Evolutionary conservation across 2,329 filamentous ascomycete genomes (phyloP).

Genomic region (Ophiosphaerella narmari): DNA sequence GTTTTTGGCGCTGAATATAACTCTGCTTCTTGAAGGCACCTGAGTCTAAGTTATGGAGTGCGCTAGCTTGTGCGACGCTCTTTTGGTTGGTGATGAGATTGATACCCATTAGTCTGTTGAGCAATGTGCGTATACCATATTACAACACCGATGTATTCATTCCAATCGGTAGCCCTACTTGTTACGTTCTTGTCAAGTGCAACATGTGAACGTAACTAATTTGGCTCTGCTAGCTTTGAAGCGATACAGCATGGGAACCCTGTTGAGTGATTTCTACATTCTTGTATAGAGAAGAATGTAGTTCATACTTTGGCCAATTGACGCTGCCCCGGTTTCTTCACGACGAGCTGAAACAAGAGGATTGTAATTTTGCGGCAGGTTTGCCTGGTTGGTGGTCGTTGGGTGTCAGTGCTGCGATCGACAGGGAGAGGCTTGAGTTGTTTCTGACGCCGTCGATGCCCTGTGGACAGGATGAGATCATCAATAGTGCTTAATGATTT

Average conservation of each 20-base stretch:
- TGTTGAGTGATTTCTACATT: too few species aligned
- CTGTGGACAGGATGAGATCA: too few species aligned
- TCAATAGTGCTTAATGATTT: too few species aligned
- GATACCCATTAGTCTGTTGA: neutral
- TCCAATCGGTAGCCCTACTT: too few species aligned
- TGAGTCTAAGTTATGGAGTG: too few species aligned
- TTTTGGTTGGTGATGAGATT: neutral
- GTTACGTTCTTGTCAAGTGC: too few species aligned
- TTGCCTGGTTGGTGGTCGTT: conserved; percentile 7
- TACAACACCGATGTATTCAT: neutral
- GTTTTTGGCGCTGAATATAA: conserved; percentile 35
- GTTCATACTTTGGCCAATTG: too few species aligned
- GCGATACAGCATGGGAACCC: conserved; percentile 6
- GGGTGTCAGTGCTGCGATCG: conserved; percentile 1
- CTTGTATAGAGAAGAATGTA: too few species aligned
- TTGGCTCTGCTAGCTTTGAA: conserved; percentile 14
- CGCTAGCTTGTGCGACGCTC: neutral
- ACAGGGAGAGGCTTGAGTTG: too few species aligned
- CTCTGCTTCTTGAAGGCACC: conserved; percentile 16
- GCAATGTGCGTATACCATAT: conserved; percentile 7
- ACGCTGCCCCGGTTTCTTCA: neutral
- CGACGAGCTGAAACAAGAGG: too few species aligned
- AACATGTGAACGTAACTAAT: too few species aligned
- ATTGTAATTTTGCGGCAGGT: conserved; percentile 10
- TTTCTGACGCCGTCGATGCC: too few species aligned